Percentiles rank a stretch among this genome's conserved stretches.
phyloP scores from a whole-genome alignment of 2,329 filamentous ascomycete genomes.

The Apiospora sp. region DNA sequence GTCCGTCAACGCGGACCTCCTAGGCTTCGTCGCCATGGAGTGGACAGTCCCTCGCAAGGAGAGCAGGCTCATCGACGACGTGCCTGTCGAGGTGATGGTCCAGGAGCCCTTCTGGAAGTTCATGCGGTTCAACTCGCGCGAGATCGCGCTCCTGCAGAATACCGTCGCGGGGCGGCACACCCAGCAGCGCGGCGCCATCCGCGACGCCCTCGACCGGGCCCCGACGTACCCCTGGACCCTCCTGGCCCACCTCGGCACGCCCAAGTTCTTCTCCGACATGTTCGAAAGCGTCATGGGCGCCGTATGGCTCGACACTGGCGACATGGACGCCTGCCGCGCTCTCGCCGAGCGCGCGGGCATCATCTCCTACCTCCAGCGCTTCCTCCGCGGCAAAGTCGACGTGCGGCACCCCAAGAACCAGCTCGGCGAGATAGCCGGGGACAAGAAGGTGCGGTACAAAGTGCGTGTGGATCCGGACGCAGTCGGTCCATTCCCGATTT shows the following conservation, averaged over 20 bases:
- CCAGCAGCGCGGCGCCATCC: constrained; percentile 57
- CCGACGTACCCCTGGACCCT: constrained; percentile 78
- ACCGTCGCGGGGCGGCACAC: constrained; percentile 55
- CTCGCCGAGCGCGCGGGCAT: constrained; percentile 73
- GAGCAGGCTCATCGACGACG: constrained; percentile 37
- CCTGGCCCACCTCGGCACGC: constrained; percentile 69
- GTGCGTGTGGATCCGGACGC: constrained; percentile 39
- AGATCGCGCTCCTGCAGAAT: constrained; percentile 57
- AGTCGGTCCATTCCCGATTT: constrained; percentile 36
- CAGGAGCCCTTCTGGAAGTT: constrained; percentile 71
- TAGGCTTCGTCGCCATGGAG: constrained; percentile 79
- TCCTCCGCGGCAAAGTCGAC: constrained; percentile 68
- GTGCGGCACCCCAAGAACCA: constrained; percentile 72
- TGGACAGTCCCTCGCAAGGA: constrained; percentile 48
- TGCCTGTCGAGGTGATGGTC: constrained; percentile 36
- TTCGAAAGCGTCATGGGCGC: constrained; percentile 84
- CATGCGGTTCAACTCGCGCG: constrained; percentile 64
- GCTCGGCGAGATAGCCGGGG: constrained; percentile 63
- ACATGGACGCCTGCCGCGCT: constrained; percentile 62
- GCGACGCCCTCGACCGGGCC: constrained; percentile 56
- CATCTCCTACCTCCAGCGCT: constrained; percentile 65
- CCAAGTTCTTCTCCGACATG: constrained; percentile 85
- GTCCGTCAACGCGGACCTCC: constrained; percentile 80
- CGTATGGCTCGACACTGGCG: constrained; percentile 81
- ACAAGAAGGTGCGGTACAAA: constrained; percentile 62